Conservation (phyloP, 2,329 filamentous ascomycete genomes). For the Cladobotryum mycophilum region DNA sequence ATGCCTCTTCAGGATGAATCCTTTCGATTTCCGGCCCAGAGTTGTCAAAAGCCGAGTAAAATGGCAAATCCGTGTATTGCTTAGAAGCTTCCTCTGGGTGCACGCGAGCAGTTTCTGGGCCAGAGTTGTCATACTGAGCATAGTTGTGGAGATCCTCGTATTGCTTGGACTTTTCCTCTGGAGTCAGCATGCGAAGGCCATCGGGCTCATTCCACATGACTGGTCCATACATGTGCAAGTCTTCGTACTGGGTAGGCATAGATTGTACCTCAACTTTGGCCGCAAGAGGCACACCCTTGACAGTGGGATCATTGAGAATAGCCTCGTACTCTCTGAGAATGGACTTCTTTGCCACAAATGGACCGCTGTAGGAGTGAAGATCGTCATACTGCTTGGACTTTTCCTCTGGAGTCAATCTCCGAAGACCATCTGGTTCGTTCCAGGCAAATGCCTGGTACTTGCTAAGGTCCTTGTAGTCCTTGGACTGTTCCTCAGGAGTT, state of each 20-base stretch:
- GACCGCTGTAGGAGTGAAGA: slow-evolving; percentile 28
- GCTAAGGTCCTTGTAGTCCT: slow-evolving; percentile 35
- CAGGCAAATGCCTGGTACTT: slow-evolving; percentile 30
- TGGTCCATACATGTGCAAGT: slow-evolving; percentile 35
- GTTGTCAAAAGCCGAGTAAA: slow-evolving; percentile 26
- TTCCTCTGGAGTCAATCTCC: slow-evolving; percentile 22
- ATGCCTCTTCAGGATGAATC: slow-evolving; percentile 28
- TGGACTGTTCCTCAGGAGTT: slow-evolving; percentile 29
- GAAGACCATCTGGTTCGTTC: slow-evolving; percentile 27
- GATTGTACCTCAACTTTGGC: slow-evolving; percentile 28
- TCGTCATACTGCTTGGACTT: slow-evolving; percentile 28
- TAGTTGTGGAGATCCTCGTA: slow-evolving; percentile 36
- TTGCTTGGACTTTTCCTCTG: slow-evolving; percentile 29
- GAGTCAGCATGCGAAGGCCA: slow-evolving; percentile 28
- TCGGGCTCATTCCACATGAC: slow-evolving; percentile 34
- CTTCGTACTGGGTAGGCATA: slow-evolving; percentile 30
- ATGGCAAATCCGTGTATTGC: slow-evolving; percentile 29
- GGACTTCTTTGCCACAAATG: slow-evolving; percentile 29
- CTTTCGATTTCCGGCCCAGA: slow-evolving; percentile 16
- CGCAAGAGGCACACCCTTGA: slow-evolving; percentile 32
- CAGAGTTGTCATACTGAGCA: slow-evolving; percentile 26
- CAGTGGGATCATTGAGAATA: slow-evolving; percentile 22
- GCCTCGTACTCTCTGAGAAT: slow-evolving; percentile 22
- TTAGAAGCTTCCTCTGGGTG: slow-evolving; percentile 32
- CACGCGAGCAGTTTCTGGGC: slow-evolving; percentile 16